These are phyloP conservation scores for Melaleuca quinquenervia DNA, from an alignment of 345 rosid species.

Conservation along the genomic window DNA sequence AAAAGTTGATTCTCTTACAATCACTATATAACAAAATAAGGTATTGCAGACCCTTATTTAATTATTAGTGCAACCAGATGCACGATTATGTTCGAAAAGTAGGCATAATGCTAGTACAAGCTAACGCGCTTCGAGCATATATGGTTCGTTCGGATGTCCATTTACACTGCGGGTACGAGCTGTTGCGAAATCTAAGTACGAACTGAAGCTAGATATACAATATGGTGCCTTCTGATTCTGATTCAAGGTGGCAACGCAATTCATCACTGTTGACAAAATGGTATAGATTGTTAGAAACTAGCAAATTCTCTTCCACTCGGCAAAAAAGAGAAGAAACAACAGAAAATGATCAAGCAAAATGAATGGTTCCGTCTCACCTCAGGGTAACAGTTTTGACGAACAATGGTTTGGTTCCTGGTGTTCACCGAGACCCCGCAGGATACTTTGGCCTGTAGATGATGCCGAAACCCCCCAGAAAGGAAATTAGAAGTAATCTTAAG, in stretches of 20 bases:
- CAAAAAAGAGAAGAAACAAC: background rate
- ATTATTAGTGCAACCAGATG: background rate
- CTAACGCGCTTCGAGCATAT: background rate
- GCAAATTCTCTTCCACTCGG: background rate
- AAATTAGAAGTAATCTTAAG: background rate
- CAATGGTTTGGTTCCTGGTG: slow-evolving; percentile 24
- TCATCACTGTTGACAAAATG: background rate
- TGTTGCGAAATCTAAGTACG: background rate
- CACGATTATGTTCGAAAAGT: background rate
- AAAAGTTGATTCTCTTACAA: background rate
- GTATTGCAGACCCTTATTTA: background rate
- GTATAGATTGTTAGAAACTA: background rate
- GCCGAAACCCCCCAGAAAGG: background rate
- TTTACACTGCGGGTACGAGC: background rate
- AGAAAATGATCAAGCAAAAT: background rate
- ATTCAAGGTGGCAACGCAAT: background rate
- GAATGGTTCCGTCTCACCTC: slow-evolving; percentile 2
- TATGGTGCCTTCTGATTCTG: background rate
- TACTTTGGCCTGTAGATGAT: slow-evolving; percentile 14
- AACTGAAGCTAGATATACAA: background rate
- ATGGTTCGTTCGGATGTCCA: background rate
- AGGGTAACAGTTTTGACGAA: slow-evolving; percentile 21
- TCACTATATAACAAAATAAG: background rate
- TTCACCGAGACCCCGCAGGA: slow-evolving; percentile 31
- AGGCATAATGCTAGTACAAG: background rate